Evolutionary conservation across 345 rosid species (phyloP).

Genomic region (Syzygium grande): DNA sequence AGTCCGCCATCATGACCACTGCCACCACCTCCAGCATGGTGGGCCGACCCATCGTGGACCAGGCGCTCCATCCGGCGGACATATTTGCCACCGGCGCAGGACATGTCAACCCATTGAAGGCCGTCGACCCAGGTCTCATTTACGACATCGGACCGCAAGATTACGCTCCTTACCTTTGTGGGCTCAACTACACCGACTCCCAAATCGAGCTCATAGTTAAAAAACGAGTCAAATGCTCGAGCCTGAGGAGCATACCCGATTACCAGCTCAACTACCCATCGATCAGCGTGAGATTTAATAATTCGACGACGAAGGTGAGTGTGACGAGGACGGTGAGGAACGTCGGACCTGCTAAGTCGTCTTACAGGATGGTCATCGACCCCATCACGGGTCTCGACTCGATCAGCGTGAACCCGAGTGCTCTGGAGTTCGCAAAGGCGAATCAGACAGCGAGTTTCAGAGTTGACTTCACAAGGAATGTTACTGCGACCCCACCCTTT

Average conservation of each 20-base stretch:
- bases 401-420: background rate
- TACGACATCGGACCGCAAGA: conserved; percentile 45
- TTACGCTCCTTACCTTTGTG: conserved; percentile 35
- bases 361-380: background rate
- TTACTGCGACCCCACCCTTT: background rate
- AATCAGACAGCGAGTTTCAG: background rate
- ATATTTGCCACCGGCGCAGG: conserved; percentile 59
- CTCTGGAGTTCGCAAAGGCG: background rate
- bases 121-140: conserved; percentile 52
- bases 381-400: background rate
- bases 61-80: conserved; percentile 34
- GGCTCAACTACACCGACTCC: conserved; percentile 27
- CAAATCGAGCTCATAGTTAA: conserved; percentile 7
- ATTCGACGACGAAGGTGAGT: conserved; percentile 5
- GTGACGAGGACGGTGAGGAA: background rate
- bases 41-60: conserved; percentile 30
- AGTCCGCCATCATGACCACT: conserved; percentile 45
- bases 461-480: background rate
- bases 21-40: conserved; percentile 13
- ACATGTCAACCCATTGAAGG: conserved; percentile 49
- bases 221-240: conserved; percentile 9
- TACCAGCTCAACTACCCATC: conserved; percentile 20
- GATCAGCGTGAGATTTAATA: background rate
- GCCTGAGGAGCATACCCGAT: conserved; percentile 1
- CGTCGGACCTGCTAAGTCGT: conserved; percentile 7